Percentiles rank a stretch among this genome's conserved stretches.
Conservation (phyloP, 2,329 filamentous ascomycete species). For the Didymella keratinophila region DNA sequence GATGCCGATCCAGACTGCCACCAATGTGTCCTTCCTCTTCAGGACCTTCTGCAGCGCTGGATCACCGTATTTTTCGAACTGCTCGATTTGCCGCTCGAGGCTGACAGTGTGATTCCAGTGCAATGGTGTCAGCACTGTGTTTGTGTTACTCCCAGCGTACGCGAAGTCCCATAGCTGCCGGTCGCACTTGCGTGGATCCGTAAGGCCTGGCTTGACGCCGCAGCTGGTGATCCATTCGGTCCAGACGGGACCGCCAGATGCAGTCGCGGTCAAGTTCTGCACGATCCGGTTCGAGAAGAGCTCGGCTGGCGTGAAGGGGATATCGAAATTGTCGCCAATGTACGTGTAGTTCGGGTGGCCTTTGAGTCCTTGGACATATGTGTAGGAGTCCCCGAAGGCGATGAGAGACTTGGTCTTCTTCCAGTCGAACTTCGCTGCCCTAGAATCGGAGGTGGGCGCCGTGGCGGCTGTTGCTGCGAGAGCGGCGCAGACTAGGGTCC, state of each 20-base stretch:
- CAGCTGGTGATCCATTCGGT: slow-evolving; percentile 62
- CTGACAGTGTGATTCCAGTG: slow-evolving; percentile 62
- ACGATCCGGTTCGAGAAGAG: slow-evolving; percentile 60
- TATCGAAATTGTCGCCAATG: slow-evolving; percentile 62
- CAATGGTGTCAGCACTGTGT: slow-evolving; percentile 51
- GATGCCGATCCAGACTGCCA: slow-evolving; percentile 64
- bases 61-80: slow-evolving; percentile 58
- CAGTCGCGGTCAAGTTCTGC: slow-evolving; percentile 58
- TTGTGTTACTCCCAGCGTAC: slow-evolving; percentile 62
- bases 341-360: slow-evolving; percentile 62
- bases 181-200: slow-evolving; percentile 54
- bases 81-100: slow-evolving; percentile 60
- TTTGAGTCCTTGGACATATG: slow-evolving; percentile 62
- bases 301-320: slow-evolving; percentile 54
- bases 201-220: slow-evolving; percentile 55
- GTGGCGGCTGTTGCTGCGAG: slow-evolving; percentile 7
- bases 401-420: slow-evolving; percentile 39
- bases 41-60: slow-evolving; percentile 48
- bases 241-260: slow-evolving; percentile 64
- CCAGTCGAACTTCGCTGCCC: slow-evolving; percentile 27
- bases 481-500: slow-evolving; percentile 2
- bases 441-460: slow-evolving; percentile 1
- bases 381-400: slow-evolving; percentile 62
- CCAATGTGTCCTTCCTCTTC: slow-evolving; percentile 52
- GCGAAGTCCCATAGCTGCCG: slow-evolving; percentile 65